Evolutionary conservation across 2,329 filamentous ascomycete species (phyloP), one percentile per base, ranked within the genome.

Genomic region (Sordariomycetes sp.): DNA sequence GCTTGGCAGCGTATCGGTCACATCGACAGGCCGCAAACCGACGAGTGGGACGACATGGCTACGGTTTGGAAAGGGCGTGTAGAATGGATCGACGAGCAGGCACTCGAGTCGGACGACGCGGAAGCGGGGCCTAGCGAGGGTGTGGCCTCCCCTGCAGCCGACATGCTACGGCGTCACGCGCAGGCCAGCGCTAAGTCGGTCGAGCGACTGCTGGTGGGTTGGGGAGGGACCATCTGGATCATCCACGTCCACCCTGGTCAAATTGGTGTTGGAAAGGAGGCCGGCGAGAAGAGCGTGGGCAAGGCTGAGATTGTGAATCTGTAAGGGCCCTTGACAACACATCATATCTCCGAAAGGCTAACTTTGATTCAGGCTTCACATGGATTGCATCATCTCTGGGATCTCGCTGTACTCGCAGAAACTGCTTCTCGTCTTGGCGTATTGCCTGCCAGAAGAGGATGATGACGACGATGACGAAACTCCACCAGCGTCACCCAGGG

Each of bases 301-400:
- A 86, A 84, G 63, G 91, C 90, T 54, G 90, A 96, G 68, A 92
- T 97, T 67, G 84, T 90, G 45, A 50, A 50, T 12, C 22, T 22
- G 45, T 50, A 22, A 13, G 45, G 24, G 10, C 5, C n/a, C 45
- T 2, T n/a, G n/a, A n/a, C n/a, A n/a, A n/a, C n/a, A n/a, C n/a
- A n/a, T n/a, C n/a, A n/a, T n/a, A n/a, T n/a, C n/a, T n/a, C n/a
- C n/a, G n/a, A n/a, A 39, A 22, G 13, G 12, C 10, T 12, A 8
- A 54, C 34, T 51, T 25, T 50, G 52, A 12, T 68, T 67, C 25
- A 91, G 87, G 72, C 81, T 97, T 72, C 88, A 90, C 66, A 95
- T 94, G 72, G 94, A 99, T 74, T 97, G 94, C 76, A 90, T 96
- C 69, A 90, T 99, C 76, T 96, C 94, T 68, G 94, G 94, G 65